Evolutionary conservation across 1,139 yeast species (phyloP).

Genomic region (Casaregolazyma lundiana): DNA sequence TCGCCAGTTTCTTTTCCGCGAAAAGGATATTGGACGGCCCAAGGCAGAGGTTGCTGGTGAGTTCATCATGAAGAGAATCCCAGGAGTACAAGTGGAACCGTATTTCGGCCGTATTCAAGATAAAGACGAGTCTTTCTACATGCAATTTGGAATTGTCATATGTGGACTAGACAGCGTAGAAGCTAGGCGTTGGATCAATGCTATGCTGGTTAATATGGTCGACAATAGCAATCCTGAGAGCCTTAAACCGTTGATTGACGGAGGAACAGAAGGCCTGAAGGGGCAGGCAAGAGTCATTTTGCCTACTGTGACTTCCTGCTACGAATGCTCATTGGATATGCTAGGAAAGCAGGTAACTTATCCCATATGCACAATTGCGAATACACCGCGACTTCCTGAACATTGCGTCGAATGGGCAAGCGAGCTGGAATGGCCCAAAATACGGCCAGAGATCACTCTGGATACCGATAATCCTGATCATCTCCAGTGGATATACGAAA

Average conservation of each 20-base stretch:
- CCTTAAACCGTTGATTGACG: slow-evolving; percentile 82
- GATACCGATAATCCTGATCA: slow-evolving; percentile 71
- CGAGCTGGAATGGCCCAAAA: slow-evolving; percentile 66
- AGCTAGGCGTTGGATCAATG: slow-evolving; percentile 90
- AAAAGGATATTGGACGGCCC: slow-evolving; percentile 67
- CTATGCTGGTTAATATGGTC: slow-evolving; percentile 61
- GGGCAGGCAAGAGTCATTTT: slow-evolving; percentile 88
- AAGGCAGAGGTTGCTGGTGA: slow-evolving; percentile 79
- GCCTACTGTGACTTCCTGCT: slow-evolving; percentile 83
- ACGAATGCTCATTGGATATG: slow-evolving; percentile 84
- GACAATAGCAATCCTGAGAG: slow-evolving; percentile 47
- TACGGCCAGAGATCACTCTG: slow-evolving; percentile 44
- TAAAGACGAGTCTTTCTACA: slow-evolving; percentile 58
- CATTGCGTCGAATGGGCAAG: slow-evolving; percentile 94
- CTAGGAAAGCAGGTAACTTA: slow-evolving; percentile 65
- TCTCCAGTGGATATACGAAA: slow-evolving; percentile 57
- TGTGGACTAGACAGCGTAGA: slow-evolving; percentile 90
- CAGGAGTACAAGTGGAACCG: slow-evolving; percentile 47
- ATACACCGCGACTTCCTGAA: slow-evolving; percentile 88
- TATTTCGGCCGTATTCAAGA: slow-evolving; percentile 72
- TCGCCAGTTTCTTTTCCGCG: slow-evolving; percentile 80
- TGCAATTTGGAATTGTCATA: slow-evolving; percentile 65
- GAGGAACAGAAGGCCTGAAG: slow-evolving; percentile 92
- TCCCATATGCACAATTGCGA: slow-evolving; percentile 93
- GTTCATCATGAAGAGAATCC: slow-evolving; percentile 48